Base-by-base conservation (phyloP, 2,329 filamentous ascomycete genomes). In the Hymenoscyphus occultus region DNA sequence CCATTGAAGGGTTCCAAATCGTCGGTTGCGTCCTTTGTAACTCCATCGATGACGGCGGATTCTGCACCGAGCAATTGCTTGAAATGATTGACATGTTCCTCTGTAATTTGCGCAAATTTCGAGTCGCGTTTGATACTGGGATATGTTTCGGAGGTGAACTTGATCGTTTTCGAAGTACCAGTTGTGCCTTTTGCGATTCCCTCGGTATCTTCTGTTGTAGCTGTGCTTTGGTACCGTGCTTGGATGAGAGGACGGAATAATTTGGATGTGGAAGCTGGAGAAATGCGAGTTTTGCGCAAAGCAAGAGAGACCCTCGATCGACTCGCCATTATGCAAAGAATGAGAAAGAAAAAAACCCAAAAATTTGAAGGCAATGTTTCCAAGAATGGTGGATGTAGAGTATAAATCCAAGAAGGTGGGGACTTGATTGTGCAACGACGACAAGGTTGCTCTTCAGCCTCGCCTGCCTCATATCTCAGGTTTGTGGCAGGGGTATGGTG, bases 1-100 rank as follows among this genome's bases (percentile, higher is more conserved):
- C 89, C 87, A 79, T 99, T 99, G 84, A 93, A 99, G 7, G 91
- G 86, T 76, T 95, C 92, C 70, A 98, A 84, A 75, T 98, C 95
- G 72, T 91, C 90, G 2, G 83, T 80, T 14, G 87, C 87, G 77
- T 93, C 87, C 71, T 86, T 78, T 3, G 87, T 91, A 63, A 97
- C 84, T 60, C 92, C 92, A 76, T 97, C 93, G 67, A 98, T 86
- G 61, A 97, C 83, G 1, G 92, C 93, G 42, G 90, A 91, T 42
- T 89, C 86, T 59, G 85, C 84, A 63, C 92, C 91, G 40, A 99
- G 84, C n/a, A 97, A 79, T 22, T 86, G 81, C 76, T 90, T 88
- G 83, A 99, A 97, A 79, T 86, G 88, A 59, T 86, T 82, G 62
- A 98, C 91, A 82, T 99, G 90, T 48, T 94, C 90, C 56, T 82